Evolutionary conservation across 129 eudicot species (phyloP), one percentile per base, ranked within the genome.

Genomic region (Flaveria trinervia): DNA sequence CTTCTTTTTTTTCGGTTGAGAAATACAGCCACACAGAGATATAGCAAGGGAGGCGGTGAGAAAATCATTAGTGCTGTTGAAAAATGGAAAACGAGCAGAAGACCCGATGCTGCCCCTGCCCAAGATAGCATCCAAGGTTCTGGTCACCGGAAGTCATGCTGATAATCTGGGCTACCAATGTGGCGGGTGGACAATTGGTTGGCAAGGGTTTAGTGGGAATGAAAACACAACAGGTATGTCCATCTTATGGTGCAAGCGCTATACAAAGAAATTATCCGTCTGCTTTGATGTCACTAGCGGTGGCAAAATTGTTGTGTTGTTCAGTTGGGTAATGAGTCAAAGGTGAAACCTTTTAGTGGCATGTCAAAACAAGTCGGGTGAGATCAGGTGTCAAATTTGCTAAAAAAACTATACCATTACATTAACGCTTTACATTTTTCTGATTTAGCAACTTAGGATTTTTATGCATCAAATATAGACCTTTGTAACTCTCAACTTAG

Each of bases 91-190:
- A 62, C 50, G 0, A 13, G 80, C 74, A 41, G 59, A 45, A 44
- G 75, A 78, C 44, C 84, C 88, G 10, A 33, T 86, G 75, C 69
- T 89, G 18, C 91, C 95, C 48, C 89, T 86, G 26, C 73, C 95
- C 67, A 88, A 83, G 80, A 83, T 61, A 68, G 81, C 39, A 56
- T 74, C 95, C 2, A 86, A 77, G 65, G 56, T 89, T 57, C 79
- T 89, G 73, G 89, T 89, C 67, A 86, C 91, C 36, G 91, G 95
- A 74, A 78, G 75, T 65, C 89, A 89, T 89, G 95, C 89, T 41
- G 85, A 89, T 79, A 89, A 89, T 76, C 65, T 89, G 46, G 95
- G 95, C 61, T 89, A 86, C 85, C 95, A 89, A 60, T 86, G 95
- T 54, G 91, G 91, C 43, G 95, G 95, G 17, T 86, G 95, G 95